Base-by-base conservation (phyloP, 2,329 filamentous ascomycete species). In the Botrytis porri region DNA sequence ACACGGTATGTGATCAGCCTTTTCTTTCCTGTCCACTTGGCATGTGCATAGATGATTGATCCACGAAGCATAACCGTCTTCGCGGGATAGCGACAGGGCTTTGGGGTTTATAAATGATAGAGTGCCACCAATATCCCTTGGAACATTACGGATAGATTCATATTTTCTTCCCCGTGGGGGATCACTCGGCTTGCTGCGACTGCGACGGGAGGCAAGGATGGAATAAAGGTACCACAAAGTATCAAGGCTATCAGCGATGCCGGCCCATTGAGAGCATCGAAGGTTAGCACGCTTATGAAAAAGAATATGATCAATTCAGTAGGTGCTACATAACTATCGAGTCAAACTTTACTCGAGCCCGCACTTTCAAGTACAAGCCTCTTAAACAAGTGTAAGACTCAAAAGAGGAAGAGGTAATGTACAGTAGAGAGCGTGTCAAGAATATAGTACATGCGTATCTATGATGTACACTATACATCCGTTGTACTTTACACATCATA, bases 21-120 rank as follows among this genome's bases (percentile, higher is more conserved):
- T 67, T 41, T 57, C 65, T 41, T 57, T 67, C 65, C 48, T 67
- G 35, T 32, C 48, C n/a, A 57, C 48, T 67, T 67, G 65, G 65
- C 65, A 67, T 67, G 20, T 67, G 65, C 65, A 67, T 57, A 41
- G 63, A n/a, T 65, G 48, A 57, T 67, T 18, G 54, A 41, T 67
- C 45, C 51, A 39, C 25, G 45, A 66, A 54, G 35, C 45, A 67
- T 57, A 67, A 67, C n/a, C 48, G 65, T 67, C 65, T 57, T 12
- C 48, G 41, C 48, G 48, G 48, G 48, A 57, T 12, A 57, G 32
- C 9, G 57, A 67, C 48, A 67, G 25, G 48, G 48, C 48, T 57
- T 57, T 67, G 25, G 25, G 25, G 2, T 29, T 54, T 14, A 18
- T 39, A n/a, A n/a, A 39, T 66, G 32, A 51, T 39, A 45, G 45